phyloP scores from a whole-genome alignment of 345 rosid species.

The Ceriops zippeliana region DNA sequence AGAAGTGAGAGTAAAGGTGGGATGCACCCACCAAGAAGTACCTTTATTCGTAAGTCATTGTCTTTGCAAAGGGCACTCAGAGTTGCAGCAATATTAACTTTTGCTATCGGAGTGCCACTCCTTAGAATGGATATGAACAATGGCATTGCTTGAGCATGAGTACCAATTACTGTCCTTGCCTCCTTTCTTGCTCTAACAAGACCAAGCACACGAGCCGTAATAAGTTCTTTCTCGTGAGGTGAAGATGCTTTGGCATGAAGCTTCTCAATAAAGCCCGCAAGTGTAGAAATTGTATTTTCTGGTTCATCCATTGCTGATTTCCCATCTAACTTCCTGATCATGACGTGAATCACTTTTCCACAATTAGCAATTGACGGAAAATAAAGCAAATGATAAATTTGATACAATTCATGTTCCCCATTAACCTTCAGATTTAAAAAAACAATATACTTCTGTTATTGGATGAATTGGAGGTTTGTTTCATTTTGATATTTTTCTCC shows the following conservation, averaged over 20 bases:
- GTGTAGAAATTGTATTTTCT: constrained; percentile 53
- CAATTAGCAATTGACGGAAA: constrained; percentile 5
- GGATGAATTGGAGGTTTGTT: background rate
- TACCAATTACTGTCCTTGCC: constrained; percentile 65
- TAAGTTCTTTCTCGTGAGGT: constrained; percentile 67
- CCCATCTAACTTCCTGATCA: constrained; percentile 50
- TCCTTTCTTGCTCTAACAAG: constrained; percentile 68
- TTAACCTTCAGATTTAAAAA: background rate
- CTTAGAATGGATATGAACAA: constrained; percentile 76
- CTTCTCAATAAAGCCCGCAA: constrained; percentile 71
- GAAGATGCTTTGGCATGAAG: constrained; percentile 66
- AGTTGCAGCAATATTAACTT: constrained; percentile 66
- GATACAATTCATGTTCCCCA: background rate
- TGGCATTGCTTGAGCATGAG: constrained; percentile 80
- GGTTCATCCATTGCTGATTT: constrained; percentile 45
- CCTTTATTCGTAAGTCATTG: constrained; percentile 66
- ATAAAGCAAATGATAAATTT: background rate
- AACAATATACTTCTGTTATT: background rate
- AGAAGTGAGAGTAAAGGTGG: constrained; percentile 78
- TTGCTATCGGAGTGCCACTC: constrained; percentile 60
- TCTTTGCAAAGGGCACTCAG: constrained; percentile 71
- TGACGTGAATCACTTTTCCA: constrained; percentile 1
- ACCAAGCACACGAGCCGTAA: constrained; percentile 62
- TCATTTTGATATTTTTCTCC: background rate
- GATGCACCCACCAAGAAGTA: constrained; percentile 86